A percentile compares a stretch with the other conserved stretches of the same genome.
phyloP scores from a whole-genome alignment of 768 basidiomycete species.

The Clavulina sp. region DNA sequence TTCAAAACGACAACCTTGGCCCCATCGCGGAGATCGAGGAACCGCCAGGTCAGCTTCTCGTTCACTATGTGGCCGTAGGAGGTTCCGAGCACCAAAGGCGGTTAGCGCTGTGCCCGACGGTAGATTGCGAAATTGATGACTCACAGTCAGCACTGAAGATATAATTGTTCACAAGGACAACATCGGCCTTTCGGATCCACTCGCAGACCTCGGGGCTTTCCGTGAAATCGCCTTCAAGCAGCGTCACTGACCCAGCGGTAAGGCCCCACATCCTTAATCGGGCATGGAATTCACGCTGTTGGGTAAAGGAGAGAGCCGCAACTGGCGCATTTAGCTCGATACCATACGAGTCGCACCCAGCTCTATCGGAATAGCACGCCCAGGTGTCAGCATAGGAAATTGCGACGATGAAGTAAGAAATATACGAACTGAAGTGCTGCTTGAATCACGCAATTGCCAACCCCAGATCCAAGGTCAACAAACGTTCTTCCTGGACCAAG shows the following conservation, averaged over 20 bases:
- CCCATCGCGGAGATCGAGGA: constrained; percentile 87
- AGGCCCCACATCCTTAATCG: constrained; percentile 90
- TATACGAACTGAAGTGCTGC: constrained; percentile 45
- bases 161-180: constrained; percentile 82
- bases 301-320: constrained; percentile 58
- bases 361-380: neutral
- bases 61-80: constrained; percentile 40
- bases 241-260: constrained; percentile 49
- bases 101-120: neutral
- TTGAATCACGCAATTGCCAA: constrained; percentile 71
- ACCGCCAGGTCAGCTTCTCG: constrained; percentile 69
- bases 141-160: constrained; percentile 57
- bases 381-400: too few species aligned
- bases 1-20: constrained; percentile 78
- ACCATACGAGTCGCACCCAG: constrained; percentile 60
- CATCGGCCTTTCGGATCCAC: constrained; percentile 66
- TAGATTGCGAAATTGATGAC: constrained; percentile 21
- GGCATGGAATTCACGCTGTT: constrained; percentile 54
- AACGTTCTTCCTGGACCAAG: constrained; percentile 48
- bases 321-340: constrained; percentile 66
- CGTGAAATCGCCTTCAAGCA: constrained; percentile 79
- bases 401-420: neutral
- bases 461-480: constrained; percentile 72
- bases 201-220: constrained; percentile 44
- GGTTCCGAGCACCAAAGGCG: neutral